Conservation (phyloP, 163 green algal species). For the Prototheca stagnorum region DNA sequence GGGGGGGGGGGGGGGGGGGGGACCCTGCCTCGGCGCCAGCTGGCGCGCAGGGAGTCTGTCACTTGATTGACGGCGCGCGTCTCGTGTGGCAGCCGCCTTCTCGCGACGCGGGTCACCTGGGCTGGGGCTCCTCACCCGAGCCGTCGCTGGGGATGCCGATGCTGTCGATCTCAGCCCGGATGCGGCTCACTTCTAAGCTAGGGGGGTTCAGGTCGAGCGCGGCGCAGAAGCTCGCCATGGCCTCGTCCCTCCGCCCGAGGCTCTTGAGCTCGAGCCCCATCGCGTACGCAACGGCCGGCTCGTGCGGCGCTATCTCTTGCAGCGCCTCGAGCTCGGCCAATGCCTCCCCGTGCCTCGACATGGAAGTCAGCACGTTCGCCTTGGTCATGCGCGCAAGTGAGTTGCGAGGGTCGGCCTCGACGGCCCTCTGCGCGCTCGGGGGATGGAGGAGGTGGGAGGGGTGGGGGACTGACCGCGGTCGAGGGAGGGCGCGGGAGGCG, state of each 20-base stretch:
- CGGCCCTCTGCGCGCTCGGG: slow-evolving; percentile 45
- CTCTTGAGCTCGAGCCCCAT: slow-evolving; percentile 69
- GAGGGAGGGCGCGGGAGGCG: too few species aligned
- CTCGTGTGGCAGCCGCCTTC: too few species aligned
- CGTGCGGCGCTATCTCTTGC: slow-evolving; percentile 58
- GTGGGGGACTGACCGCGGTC: too few species aligned
- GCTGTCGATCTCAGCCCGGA: slow-evolving; percentile 76
- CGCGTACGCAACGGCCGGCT: slow-evolving; percentile 70
- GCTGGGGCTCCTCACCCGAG: slow-evolving; percentile 22
- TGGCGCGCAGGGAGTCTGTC: too few species aligned
- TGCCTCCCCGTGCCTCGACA: slow-evolving; percentile 42
- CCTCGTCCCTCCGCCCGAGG: slow-evolving; percentile 46
- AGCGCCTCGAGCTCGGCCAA: slow-evolving; percentile 53
- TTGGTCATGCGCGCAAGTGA: slow-evolving; percentile 77
- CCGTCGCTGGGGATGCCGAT: slow-evolving; percentile 18
- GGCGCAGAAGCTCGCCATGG: slow-evolving; percentile 51
- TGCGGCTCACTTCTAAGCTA: too few species aligned
- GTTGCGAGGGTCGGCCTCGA: slow-evolving; percentile 62
- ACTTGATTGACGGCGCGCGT: too few species aligned
- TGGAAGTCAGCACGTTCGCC: slow-evolving; percentile 50
- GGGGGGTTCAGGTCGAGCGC: slow-evolving; percentile 74
- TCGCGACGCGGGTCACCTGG: too few species aligned
- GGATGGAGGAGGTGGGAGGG: slow-evolving; percentile 46
- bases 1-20: too few species aligned
- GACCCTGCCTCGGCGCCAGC: too few species aligned